A percentile compares a stretch with the other conserved stretches of the same genome.
Evolutionary conservation across 768 basidiomycete species (phyloP).

Genomic region (Mycena floridula): DNA sequence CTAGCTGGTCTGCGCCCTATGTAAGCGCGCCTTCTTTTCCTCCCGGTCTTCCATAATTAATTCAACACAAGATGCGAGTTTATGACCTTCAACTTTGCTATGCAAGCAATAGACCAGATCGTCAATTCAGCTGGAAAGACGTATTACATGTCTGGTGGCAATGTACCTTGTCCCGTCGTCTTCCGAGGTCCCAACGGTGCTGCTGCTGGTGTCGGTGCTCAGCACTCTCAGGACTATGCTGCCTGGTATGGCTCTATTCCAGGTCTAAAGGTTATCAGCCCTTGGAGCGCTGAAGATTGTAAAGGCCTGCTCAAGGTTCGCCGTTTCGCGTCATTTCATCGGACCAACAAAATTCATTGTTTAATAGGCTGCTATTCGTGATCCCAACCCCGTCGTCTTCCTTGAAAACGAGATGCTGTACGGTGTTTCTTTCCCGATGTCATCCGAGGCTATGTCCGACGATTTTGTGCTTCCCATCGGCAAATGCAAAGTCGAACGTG

Average conservation of each 20-base stretch:
- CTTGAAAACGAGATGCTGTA: slow-evolving; percentile 99
- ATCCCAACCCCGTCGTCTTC: slow-evolving; percentile 98
- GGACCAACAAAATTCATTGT: no score
- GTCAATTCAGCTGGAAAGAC: slow-evolving; percentile 99
- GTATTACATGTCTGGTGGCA: slow-evolving; percentile 99
- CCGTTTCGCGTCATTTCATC: no score
- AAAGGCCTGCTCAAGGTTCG: slow-evolving; percentile 92
- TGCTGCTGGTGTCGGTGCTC: slow-evolving; percentile 92
- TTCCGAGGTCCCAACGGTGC: slow-evolving; percentile 99
- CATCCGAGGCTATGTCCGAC: slow-evolving; percentile 89
- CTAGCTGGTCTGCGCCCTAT: slow-evolving; percentile 92
- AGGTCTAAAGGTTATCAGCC: slow-evolving; percentile 95
- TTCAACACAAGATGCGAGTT: slow-evolving; percentile 78
- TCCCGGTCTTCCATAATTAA: slow-evolving; percentile 5
- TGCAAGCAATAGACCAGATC: slow-evolving; percentile 99
- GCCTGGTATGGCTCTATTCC: slow-evolving; percentile 93
- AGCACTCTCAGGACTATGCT: slow-evolving; percentile 97
- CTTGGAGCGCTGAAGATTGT: slow-evolving; percentile 99
- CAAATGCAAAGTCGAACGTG: slow-evolving; percentile 93
- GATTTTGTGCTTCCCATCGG: slow-evolving; percentile 95
- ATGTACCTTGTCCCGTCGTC: slow-evolving; percentile 96
- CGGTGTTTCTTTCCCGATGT: slow-evolving; percentile 96
- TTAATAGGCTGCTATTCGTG: slow-evolving; percentile 90
- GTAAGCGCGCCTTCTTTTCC: slow-evolving; percentile 32
- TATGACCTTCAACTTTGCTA: slow-evolving; percentile 99